Percentiles rank a stretch among this genome's conserved stretches.
phyloP scores from a whole-genome alignment of 148 eudicot species.

The Rhododendron kiyosumense region DNA sequence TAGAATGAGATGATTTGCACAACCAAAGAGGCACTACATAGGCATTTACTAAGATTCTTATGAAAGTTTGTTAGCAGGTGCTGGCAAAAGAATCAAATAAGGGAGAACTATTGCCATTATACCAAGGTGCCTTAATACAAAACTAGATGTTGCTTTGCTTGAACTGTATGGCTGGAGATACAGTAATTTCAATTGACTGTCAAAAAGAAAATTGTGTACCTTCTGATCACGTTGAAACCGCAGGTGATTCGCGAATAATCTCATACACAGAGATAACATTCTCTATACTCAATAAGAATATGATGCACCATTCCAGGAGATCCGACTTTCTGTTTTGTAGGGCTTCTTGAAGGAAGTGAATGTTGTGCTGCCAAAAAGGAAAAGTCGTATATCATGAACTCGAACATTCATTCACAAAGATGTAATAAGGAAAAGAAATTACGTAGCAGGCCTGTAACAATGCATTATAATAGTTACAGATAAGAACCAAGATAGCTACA shows the following conservation, averaged over 20 bases:
- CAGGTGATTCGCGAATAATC: conserved; percentile 55
- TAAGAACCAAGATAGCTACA: not conserved
- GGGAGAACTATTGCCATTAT: not conserved
- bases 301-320: conserved; percentile 91
- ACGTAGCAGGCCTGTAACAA: not conserved
- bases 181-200: not conserved
- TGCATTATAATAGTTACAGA: not conserved
- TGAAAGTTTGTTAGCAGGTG: not conserved
- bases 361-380: conserved; percentile 70
- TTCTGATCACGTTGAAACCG: conserved; percentile 26
- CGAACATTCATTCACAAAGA: not conserved
- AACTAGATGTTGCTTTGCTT: not conserved
- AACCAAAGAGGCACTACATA: not conserved
- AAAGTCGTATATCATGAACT: not conserved
- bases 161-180: not conserved
- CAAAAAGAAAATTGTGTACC: not conserved
- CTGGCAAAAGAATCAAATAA: not conserved
- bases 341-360: conserved; percentile 95
- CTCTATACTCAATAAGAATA: conserved; percentile 64
- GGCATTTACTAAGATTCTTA: not conserved
- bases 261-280: conserved; percentile 62
- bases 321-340: conserved; percentile 87
- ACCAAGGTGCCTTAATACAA: not conserved
- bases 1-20: not conserved
- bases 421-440: not conserved